Base-by-base conservation (phyloP, 2,329 filamentous ascomycete genomes). In the Achaetomium macrosporum region DNA sequence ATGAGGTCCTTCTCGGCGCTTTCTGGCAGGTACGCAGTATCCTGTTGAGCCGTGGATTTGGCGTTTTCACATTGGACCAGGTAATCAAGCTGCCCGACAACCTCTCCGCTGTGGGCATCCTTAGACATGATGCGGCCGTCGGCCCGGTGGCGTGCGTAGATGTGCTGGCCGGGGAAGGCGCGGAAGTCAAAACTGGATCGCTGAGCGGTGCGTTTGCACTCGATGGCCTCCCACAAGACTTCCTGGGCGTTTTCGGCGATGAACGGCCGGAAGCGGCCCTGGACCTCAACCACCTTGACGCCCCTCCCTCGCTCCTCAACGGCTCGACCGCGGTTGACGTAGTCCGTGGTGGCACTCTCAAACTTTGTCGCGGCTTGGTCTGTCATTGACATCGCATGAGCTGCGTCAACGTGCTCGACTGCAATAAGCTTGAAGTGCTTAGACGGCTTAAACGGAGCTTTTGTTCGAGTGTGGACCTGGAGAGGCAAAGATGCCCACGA, bases 401-500 rank as follows among this genome's bases (percentile, higher is more conserved):
- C 33, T 6, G 51, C 15, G 5, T 47, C 42, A 15, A 17, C 8
- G 29, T 47, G 54, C 25, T 42, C 40, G 20, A 50, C 54, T 4
- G 50, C 43, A 11, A 59, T 42, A 16, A 63, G 58, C 10, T 54
- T 45, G 46, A 64, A 64, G 30, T 61, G 43, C 10, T 49, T 44
- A 1, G 57, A 54, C 15, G 39, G 49, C 11, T 16, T 52, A 43
- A 61, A 62, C 0, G 40, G 43, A 4, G 47, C 50, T 35, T 59
- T 60, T 15, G 55, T 58, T 5, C 47, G 49, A 10, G 55, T 57
- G 3, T 47, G 47, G 5, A 60, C 53, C 16, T 48, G 56, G 9
- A 63, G 49, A 2, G 62, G 62, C 3, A 64, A 55, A 3, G 61
- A 63, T 11, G 58, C 61, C 62, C 61, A 64, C 4, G 62, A 63